Evolutionary conservation across 179 eudicot species (phyloP), one percentile per base, ranked within the genome.

Genomic region (Beta macrorhiza): DNA sequence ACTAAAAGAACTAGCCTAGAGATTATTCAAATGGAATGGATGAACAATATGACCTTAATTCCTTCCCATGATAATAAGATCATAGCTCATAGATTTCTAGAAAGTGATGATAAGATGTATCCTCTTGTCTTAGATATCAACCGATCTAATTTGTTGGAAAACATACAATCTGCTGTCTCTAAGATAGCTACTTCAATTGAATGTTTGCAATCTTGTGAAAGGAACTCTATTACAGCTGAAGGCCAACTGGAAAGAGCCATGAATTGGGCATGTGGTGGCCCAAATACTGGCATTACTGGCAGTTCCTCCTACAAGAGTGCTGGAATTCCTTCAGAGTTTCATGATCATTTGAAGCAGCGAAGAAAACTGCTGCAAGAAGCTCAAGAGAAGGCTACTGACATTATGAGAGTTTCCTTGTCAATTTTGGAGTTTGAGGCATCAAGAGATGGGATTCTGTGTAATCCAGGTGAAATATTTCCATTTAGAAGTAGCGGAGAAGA

Each of bases 241-340:
- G 95, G 97, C 77, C 98, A 97, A 84, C 94, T 97, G 74, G 98
- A 97, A 90, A 93, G 98, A 90, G 97, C 98, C 70, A 94, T 97
- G 99, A 91, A 88, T 71, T 97, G 99, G 99, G 99, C 98, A 51
- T 97, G 98, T 87, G 98, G 97, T 78, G 97, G 95, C 64, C 91
- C 98, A 72, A 91, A 81, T 78, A 81, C 93, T 56, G 84, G 89
- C 85, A 51, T 83, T 63, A 73, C 83, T 84, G 88, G 90, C 80
- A 87, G 82, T 89, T 69, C 87, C 57, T 76, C 86, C 47, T 78
- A 82, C 32, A 90, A 90, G 86, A 86, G 84, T 85, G 79, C 92
- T 56, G 97, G 93, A 79, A 90, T 93, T 83, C 99, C 99, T 82
- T 87, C 90, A 70, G 97, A 92, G 81, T 97, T 94, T 77, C 98